Evolutionary conservation across 2,329 filamentous ascomycete genomes (phyloP).

Genomic region (Hypoxylon sp.): DNA sequence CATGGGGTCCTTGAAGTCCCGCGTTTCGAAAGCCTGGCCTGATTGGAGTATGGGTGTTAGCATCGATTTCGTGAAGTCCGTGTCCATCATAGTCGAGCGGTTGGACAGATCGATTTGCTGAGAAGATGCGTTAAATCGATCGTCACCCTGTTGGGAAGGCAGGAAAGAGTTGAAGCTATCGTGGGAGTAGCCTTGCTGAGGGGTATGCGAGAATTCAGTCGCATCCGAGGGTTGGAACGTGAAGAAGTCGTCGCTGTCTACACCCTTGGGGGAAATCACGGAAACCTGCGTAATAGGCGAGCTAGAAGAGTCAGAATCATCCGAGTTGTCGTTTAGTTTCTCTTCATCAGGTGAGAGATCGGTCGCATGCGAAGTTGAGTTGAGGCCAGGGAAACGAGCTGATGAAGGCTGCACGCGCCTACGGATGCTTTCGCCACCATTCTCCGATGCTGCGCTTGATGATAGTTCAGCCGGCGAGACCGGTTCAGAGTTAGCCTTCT

Average conservation of each 20-base stretch:
- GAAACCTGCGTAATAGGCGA: conserved; percentile 28
- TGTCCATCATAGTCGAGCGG: conserved; percentile 35
- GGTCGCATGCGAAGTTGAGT: conserved; percentile 35
- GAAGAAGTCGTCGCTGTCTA: too few relatives aligned
- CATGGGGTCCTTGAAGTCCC: conserved; percentile 30
- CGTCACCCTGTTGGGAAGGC: conserved; percentile 9
- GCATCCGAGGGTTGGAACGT: conserved; percentile 27
- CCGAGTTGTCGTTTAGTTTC: conserved; percentile 25
- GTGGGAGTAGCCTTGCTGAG: conserved; percentile 29
- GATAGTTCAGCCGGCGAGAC: conserved; percentile 43
- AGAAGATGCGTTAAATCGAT: not conserved
- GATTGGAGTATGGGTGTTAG: conserved; percentile 37
- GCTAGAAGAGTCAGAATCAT: conserved; percentile 21
- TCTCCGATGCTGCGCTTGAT: conserved; percentile 33
- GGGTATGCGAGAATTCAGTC: conserved; percentile 27
- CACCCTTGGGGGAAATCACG: conserved; percentile 36
- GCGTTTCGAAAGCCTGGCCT: conserved; percentile 28
- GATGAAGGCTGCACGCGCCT: conserved; percentile 50
- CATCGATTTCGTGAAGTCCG: conserved; percentile 31
- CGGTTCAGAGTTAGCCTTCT: conserved; percentile 49
- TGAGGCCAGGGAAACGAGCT: conserved; percentile 47
- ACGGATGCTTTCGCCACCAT: conserved; percentile 44
- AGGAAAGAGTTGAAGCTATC: conserved; percentile 33
- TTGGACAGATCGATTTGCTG: conserved; percentile 19
- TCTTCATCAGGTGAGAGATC: conserved; percentile 34